Conservation (phyloP, 805 yeast genomes). For the Cyberlindnera meyerae region DNA sequence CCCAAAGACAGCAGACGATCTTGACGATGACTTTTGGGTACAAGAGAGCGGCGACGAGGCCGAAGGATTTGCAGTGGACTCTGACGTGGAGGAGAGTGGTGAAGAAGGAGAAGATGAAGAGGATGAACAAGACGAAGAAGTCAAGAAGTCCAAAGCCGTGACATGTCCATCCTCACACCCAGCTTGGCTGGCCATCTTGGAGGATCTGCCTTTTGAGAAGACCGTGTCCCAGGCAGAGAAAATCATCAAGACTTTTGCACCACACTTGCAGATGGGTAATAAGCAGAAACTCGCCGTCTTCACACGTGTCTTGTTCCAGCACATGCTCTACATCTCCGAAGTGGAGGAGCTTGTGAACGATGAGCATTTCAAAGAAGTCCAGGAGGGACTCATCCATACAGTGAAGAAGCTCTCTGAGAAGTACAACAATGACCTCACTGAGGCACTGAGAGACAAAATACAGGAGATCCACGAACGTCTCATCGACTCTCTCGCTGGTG, state of each 20-base stretch:
- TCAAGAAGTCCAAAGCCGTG: slow-evolving; percentile 15
- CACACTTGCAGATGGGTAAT: slow-evolving; percentile 76
- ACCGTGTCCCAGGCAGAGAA: slow-evolving; percentile 46
- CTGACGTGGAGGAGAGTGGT: slow-evolving; percentile 18
- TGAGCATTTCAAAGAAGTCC: slow-evolving; percentile 30
- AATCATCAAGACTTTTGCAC: slow-evolving; percentile 60
- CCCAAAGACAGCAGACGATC: slow-evolving; percentile 60
- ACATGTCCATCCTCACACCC: slow-evolving; percentile 47
- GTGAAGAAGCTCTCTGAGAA: slow-evolving; percentile 59
- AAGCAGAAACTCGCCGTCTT: slow-evolving; percentile 66
- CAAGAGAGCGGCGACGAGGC: slow-evolving; percentile 45
- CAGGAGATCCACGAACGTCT: slow-evolving; percentile 51
- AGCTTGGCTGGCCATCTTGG: slow-evolving; percentile 36
- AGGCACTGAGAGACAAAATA: slow-evolving; percentile 54
- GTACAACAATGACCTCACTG: slow-evolving; percentile 60
- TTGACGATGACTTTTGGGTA: slow-evolving; percentile 65
- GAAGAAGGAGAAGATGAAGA: slow-evolving; percentile 31
- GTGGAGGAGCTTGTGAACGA: slow-evolving; percentile 30
- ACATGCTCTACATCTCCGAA: slow-evolving; percentile 47
- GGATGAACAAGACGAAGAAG: slow-evolving; percentile 19
- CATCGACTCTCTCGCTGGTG: slow-evolving; percentile 24
- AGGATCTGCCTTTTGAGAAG: slow-evolving; percentile 33
- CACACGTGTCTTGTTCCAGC: slow-evolving; percentile 58
- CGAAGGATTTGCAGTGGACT: slow-evolving; percentile 38
- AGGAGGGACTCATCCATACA: slow-evolving; percentile 40